Evolutionary conservation across 2,329 filamentous ascomycete species (phyloP).

Genomic region (Eurotiales sp.): DNA sequence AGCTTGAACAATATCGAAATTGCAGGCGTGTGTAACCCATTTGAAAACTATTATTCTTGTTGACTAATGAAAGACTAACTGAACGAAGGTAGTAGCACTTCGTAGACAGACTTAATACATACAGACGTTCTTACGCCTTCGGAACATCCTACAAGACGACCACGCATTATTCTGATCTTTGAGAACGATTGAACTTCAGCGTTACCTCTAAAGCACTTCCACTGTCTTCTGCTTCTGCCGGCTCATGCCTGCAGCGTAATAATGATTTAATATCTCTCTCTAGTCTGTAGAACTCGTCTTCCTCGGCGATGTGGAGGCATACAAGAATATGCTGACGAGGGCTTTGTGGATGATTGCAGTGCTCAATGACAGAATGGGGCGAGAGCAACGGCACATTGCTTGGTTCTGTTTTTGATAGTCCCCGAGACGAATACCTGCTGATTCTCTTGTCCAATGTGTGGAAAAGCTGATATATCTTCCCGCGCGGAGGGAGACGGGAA

Average conservation of each 20-base stretch:
- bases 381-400: conserved; percentile 5
- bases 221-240: background rate
- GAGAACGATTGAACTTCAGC: conserved; percentile 8
- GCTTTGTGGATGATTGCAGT: background rate
- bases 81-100: too few species aligned
- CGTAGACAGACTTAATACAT: too few species aligned
- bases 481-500: background rate
- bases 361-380: background rate
- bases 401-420: conserved; percentile 3
- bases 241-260: background rate
- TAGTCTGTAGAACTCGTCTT: background rate
- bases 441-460: conserved; percentile 9
- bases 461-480: conserved; percentile 11
- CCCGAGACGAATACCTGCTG: conserved; percentile 6
- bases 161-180: too few species aligned
- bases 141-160: too few species aligned
- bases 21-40: too few species aligned
- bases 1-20: too few species aligned
- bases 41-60: too few species aligned
- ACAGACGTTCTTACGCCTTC: too few species aligned
- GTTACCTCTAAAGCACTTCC: conserved; percentile 1
- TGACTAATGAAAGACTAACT: too few species aligned
- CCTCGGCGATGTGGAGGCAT: background rate
- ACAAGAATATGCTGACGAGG: conserved; percentile 6
- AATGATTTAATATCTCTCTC: conserved; percentile 8